A percentile compares a stretch with the other conserved stretches of the same genome.
phyloP scores from a whole-genome alignment of 768 basidiomycete genomes.

The Cystofilobasidium bisporidii region DNA sequence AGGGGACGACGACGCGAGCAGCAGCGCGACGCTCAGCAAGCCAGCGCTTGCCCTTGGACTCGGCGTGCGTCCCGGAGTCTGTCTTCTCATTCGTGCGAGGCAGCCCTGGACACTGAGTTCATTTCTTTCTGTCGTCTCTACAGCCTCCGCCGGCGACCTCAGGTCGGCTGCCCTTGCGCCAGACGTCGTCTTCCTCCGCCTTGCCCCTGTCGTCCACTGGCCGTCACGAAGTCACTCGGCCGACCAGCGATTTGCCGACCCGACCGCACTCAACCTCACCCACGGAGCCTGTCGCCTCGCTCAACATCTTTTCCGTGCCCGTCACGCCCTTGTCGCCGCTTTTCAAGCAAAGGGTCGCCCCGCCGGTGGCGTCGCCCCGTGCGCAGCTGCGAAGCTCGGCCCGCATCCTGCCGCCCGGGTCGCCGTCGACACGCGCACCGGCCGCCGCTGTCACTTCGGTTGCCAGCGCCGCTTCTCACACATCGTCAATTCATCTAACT shows the following conservation, averaged over 20 bases:
- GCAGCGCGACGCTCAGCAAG: too few species aligned
- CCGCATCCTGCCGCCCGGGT: not conserved
- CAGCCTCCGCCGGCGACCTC: too few species aligned
- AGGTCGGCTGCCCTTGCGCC: not conserved
- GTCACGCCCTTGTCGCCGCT: not conserved
- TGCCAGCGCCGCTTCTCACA: not conserved
- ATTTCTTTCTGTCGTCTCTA: not conserved
- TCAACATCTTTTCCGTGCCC: not conserved
- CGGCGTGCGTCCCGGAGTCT: not conserved
- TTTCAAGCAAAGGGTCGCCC: not conserved
- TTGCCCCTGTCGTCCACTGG: not conserved
- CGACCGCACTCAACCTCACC: not conserved
- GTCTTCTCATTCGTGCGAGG: not conserved
- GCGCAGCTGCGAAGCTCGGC: not conserved
- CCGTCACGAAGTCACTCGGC: not conserved
- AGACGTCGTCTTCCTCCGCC: conserved; percentile 1
- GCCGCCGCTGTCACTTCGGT: too few species aligned
- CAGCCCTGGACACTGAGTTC: not conserved
- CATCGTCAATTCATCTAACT: not conserved
- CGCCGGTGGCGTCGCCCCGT: not conserved
- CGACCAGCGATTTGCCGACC: not conserved
- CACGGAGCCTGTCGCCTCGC: not conserved
- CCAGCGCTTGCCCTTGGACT: not conserved
- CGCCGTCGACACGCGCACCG: not conserved
- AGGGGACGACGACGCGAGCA: too few species aligned